Evolutionary conservation across 2,329 filamentous ascomycete species (phyloP), one percentile per base, ranked within the genome.

Genomic region (Alternaria dauci): DNA sequence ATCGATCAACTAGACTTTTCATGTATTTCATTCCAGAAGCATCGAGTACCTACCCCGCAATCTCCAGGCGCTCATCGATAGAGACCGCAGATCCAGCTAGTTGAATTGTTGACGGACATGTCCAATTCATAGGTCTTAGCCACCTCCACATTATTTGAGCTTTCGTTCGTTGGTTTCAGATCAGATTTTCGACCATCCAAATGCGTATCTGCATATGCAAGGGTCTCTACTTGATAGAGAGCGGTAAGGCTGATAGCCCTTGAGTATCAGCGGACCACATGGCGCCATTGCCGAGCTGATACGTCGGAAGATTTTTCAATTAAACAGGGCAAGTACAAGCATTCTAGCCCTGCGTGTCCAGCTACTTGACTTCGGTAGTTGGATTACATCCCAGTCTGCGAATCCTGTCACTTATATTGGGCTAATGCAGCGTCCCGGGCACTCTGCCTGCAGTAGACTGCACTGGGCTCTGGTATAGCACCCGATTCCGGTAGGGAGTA

Each of bases 371-470:
- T 42, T 39, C 36, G 47, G 36, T 28, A 52, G 42, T 34, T 42
- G 16, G 46, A 18, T 50, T 36, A 8, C 25, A 39, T 42, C 47
- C 53, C 28, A 47, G 47, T 57, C 23, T 34, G 42, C 28, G 47
- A 41, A 48, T 52, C 34, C 34, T 34, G 39, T 32, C 32, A 42
- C 41, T 36, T 43, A 30, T 34, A 23, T 28, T 28, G 18, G 36
- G 54, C 58, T 61, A 58, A 58, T 48, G 58, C 58, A 60, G 54
- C 48, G 34, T 52, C 48, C 58, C 47, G 58, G 25, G 36, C 20
- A 50, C 38, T 38, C 52, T 30, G 16, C 12, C 36, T 30, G 32
- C 18, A 20, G 39, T 38, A 34, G 23, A 14, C 16, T 7, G 39
- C 41, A 43, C 14, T 39, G 16, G 28, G 26, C 41, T 32, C 12